Conservation (phyloP, 495 filamentous ascomycete genomes). For the Pyronema domesticum region DNA sequence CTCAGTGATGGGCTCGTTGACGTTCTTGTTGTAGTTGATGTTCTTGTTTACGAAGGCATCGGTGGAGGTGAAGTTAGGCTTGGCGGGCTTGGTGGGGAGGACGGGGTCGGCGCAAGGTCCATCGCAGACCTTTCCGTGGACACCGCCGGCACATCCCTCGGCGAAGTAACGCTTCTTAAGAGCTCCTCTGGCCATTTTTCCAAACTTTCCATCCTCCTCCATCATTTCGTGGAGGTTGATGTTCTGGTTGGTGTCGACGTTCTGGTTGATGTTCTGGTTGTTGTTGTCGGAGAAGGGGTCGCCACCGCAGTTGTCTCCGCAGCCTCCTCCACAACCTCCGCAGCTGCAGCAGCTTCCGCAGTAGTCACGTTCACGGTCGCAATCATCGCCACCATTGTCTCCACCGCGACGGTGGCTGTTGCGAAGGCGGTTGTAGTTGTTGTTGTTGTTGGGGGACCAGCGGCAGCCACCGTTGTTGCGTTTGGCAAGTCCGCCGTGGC, state of each 20-base stretch:
- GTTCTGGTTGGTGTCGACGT: slow-evolving; percentile 21
- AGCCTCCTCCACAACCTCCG: slow-evolving; percentile 11
- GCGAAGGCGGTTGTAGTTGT: slow-evolving; percentile 1
- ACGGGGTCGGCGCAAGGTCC: no score
- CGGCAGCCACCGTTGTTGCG: slow-evolving; percentile 11
- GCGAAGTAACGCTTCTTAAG: not conserved
- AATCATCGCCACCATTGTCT: no score
- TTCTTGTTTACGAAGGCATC: not conserved
- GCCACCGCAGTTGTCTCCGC: not conserved
- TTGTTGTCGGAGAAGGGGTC: slow-evolving; percentile 9
- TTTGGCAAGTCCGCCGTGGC: not conserved
- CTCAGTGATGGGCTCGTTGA: not conserved
- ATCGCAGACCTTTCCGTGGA: no score
- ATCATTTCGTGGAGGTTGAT: slow-evolving; percentile 9
- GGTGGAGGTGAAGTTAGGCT: not conserved
- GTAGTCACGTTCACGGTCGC: no score
- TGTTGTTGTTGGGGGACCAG: slow-evolving; percentile 16
- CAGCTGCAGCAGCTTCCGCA: slow-evolving; percentile 3
- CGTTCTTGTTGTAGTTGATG: slow-evolving; percentile 13
- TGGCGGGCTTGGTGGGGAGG: no score
- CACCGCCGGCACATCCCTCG: not conserved
- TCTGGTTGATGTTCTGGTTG: slow-evolving; percentile 18
- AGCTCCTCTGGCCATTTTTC: not conserved
- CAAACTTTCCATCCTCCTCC: slow-evolving; percentile 1
- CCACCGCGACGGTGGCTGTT: not conserved